Base-by-base conservation (phyloP, 352 stramenopile genomes). In the Aphanomyces invadans region DNA sequence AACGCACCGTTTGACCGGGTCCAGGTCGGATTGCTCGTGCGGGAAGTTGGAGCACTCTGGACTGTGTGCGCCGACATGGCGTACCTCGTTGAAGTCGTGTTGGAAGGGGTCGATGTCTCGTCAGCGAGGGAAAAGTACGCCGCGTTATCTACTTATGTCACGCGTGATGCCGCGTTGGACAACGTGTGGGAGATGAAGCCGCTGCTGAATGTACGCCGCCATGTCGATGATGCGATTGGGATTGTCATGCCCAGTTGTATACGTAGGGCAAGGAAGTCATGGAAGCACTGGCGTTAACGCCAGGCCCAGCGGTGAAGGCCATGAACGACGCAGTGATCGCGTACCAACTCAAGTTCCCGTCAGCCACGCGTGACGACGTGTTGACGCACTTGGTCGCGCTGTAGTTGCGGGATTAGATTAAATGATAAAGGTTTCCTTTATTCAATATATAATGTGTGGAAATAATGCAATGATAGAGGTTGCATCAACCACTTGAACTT, bases 211-310 rank as follows among this genome's bases (percentile, higher is more conserved):
- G 82, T 90, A 72, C 60, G 76, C 69, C 10, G 9, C 23, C 19
- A 42, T 42, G 15, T 42, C 36, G 15, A 15, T 42, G n/a, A n/a
- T n/a, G n/a, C n/a, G n/a, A n/a, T n/a, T n/a, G n/a, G 17, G 32
- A 25, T 61, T 2, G 33, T 26, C 2, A 31, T 65, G 4, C 1
- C 28, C 23, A 63, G 57, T 28, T 2, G 32, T 17, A 26, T 9
- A n/a, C n/a, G 39, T 60, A 91, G 82, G 83, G 83, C 21, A 88
- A 87, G 17, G 80, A 91, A 19, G 57, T 89, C 17, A 83, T 88
- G 31, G 86, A 80, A 61, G 73, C 78, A 32, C 66, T 88, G 3
- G 72, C 69, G 0, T 71, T 89, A 29, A 78, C 82, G 65, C 79
- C 77, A 49, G 83, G 83, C 21, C 83, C 83, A 0, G 66, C 70